Evolutionary conservation across 352 stramenopile species (phyloP), one percentile per base, ranked within the genome.

Genomic region (Vaucheria bursata): DNA sequence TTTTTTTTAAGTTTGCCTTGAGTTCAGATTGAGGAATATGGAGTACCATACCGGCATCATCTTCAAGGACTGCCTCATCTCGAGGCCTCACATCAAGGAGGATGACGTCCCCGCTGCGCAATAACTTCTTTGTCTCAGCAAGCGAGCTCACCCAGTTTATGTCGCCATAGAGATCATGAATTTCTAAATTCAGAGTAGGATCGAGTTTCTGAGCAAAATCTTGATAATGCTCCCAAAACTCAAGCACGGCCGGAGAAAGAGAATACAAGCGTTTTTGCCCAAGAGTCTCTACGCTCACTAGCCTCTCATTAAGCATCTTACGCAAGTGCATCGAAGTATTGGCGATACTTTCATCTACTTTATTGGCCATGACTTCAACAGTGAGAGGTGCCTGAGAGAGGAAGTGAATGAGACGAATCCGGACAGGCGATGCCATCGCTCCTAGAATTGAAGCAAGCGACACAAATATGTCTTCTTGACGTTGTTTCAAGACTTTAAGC

Each of bases 121-220:
- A 59, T 18, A 59, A 25, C 25, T 59, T 59, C 18, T 18, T 18
- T 59, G 45, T 59, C 25, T 59, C 45, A 18, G 18, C 45, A 18
- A 18, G 25, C 12, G 18, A 18, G 18, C 25, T 59, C 18, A 25
- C 25, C 45, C 45, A 59, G 25, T 25, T 25, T 18, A 59, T 59
- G 18, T 59, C 45, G 18, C 45, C 45, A 59, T 18, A 59, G 25
- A 59, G 45, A 59, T 59, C 45, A 18, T 59, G 45, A 18, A 25
- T 18, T 18, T 59, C 25, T 59, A 59, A 18, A 18, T 59, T 59
- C 25, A 59, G 25, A 18, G 45, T 18, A 59, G 45, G 45, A 59
- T 59, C 25, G 18, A 59, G 45, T 59, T 59, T 59, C 25, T 59
- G 45, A 59, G 25, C 45, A 59, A 59, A 59, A 59, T 59, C 45